phyloP scores from a whole-genome alignment of 2,329 filamentous ascomycete genomes.

The Aureobasidium leucospermi region DNA sequence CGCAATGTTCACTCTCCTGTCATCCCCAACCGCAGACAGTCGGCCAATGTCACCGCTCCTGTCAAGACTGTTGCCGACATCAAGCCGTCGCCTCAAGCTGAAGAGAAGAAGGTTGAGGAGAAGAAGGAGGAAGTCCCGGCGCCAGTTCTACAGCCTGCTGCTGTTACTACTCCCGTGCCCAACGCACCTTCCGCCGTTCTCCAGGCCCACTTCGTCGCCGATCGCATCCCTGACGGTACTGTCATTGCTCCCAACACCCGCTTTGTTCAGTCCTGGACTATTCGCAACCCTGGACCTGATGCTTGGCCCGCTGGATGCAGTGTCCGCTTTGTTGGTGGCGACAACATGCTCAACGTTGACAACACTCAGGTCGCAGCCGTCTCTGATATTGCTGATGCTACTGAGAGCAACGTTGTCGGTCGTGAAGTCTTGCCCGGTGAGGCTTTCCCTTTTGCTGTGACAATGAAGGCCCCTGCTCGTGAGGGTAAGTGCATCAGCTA shows the following conservation, averaged over 20 bases:
- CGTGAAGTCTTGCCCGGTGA: slow-evolving; percentile 64
- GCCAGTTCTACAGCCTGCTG: not conserved
- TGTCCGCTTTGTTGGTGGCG: slow-evolving; percentile 85
- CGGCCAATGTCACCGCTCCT: slow-evolving; percentile 24
- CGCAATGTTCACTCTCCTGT: slow-evolving; percentile 18
- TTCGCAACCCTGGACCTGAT: slow-evolving; percentile 72
- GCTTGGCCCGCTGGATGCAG: slow-evolving; percentile 85
- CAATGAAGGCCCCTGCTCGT: slow-evolving; percentile 71
- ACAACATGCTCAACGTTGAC: slow-evolving; percentile 92
- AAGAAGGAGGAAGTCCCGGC: not conserved
- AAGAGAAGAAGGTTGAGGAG: slow-evolving; percentile 3
- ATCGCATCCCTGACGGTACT: slow-evolving; percentile 73
- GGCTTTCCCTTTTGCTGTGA: slow-evolving; percentile 71
- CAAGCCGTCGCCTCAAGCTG: slow-evolving; percentile 41
- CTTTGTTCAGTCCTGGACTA: slow-evolving; percentile 86
- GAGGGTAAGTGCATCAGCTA: slow-evolving; percentile 82
- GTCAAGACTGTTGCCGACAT: slow-evolving; percentile 70
- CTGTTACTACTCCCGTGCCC: not conserved
- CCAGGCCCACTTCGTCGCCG: slow-evolving; percentile 66
- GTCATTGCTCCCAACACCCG: slow-evolving; percentile 60
- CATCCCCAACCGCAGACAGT: not conserved
- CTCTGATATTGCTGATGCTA: slow-evolving; percentile 67
- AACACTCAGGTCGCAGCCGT: slow-evolving; percentile 71
- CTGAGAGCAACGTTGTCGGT: slow-evolving; percentile 72
- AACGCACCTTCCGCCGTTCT: slow-evolving; percentile 30